Evolutionary conservation across 2,329 filamentous ascomycete species (phyloP), one percentile per base, ranked within the genome.

Genomic region (Aspergillus jensenii): DNA sequence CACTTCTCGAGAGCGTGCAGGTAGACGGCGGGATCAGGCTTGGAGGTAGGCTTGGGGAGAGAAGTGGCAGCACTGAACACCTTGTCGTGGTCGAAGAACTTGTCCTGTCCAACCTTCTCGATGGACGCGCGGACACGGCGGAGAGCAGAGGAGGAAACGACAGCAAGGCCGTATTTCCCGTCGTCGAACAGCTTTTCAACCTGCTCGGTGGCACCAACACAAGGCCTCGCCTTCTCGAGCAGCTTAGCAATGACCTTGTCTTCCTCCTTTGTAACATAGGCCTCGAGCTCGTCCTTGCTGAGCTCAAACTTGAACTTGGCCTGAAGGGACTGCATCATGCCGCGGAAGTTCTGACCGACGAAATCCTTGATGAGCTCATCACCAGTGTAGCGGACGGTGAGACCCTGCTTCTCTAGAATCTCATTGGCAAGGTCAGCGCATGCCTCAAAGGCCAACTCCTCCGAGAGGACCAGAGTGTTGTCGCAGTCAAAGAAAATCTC

Each of bases 381-480:
- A 70, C 89, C 89, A 4, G 90, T 92, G 81, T 96, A 96, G 72
- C 84, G 85, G 67, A 85, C 81, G 25, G 81, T 70, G 68, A 91
- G 81, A 67, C 82, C 79, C 70, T 88, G 83, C 70, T 84, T 83
- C 67, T 83, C 81, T 73, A 93, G 86, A 74, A 96, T 90, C 76
- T 91, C 82, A 79, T 96, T 96, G 81, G 91, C 89, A 64, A 96
- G 87, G 60, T 90, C 89, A 69, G 92, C 90, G 77, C 91, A 96
- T 66, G 90, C 92, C 79, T 93, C 90, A 75, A 96, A 96, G 73
- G 92, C 92, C 67, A 96, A 84, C 70, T 90, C 87, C 81, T 96
- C 93, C 55, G 91, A 96, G 68, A 95, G 86, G 74, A 95, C 91
- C 74, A 96, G 90, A 63, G 92, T 96, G 84, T 96, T 96, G 85